Percentiles rank a stretch among this genome's conserved stretches.
phyloP scores from a whole-genome alignment of 2,329 filamentous ascomycete genomes.

The Aspergillus sp. region DNA sequence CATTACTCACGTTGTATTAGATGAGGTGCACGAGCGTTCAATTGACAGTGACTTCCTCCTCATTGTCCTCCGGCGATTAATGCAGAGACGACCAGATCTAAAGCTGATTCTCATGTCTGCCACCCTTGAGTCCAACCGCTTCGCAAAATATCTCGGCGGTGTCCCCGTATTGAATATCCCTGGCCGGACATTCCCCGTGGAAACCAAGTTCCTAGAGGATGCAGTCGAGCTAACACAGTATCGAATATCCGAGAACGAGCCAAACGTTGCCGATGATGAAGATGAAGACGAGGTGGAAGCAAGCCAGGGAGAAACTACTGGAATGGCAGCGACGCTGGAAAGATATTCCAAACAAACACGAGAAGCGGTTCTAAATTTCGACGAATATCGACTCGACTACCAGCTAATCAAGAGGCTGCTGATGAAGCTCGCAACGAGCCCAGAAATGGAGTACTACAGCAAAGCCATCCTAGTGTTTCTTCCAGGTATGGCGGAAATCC shows the following conservation, averaged over 20 bases:
- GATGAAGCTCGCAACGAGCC: conserved; percentile 68
- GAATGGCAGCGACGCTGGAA: conserved; percentile 64
- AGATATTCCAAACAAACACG: conserved; percentile 75
- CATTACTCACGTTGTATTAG: conserved; percentile 91
- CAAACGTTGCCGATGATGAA: conserved; percentile 40
- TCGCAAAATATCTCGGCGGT: conserved; percentile 81
- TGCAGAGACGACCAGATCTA: conserved; percentile 73
- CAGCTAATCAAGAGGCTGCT: conserved; percentile 80
- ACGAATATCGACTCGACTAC: conserved; percentile 91
- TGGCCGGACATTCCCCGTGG: conserved; percentile 88
- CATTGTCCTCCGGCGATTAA: conserved; percentile 82
- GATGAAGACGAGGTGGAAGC: conserved; percentile 49
- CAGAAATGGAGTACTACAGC: conserved; percentile 69
- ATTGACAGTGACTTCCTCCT: conserved; percentile 97
- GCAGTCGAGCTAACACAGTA: conserved; percentile 86
- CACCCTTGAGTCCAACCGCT: conserved; percentile 87
- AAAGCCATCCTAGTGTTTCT: conserved; percentile 93
- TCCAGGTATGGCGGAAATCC: conserved; percentile 90
- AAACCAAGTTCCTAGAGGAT: conserved; percentile 86
- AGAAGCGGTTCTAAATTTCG: conserved; percentile 71
- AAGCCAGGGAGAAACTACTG: conserved; percentile 52
- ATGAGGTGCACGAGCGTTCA: conserved; percentile 93
- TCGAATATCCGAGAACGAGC: conserved; percentile 60
- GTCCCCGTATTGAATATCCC: conserved; percentile 89
- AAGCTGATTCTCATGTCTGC: conserved; percentile 98